Evolutionary conservation across 441 rosid species (phyloP).

Genomic region (Omphalea diandra): DNA sequence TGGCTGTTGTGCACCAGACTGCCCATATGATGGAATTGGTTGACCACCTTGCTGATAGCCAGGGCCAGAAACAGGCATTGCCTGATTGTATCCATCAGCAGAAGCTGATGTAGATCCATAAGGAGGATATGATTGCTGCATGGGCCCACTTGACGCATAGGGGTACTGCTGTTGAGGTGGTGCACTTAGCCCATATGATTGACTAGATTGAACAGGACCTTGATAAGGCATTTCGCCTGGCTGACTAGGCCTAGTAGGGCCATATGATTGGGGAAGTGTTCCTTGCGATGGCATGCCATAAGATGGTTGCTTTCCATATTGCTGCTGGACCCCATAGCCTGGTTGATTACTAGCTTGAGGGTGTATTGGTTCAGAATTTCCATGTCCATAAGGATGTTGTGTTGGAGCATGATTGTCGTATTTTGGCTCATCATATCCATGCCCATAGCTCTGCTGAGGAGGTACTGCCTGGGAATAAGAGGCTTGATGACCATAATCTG

Average conservation of each 20-base stretch:
- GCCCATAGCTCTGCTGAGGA: constrained; percentile 67
- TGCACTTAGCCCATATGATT: constrained; percentile 49
- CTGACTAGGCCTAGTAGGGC: constrained; percentile 61
- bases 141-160: constrained; percentile 54
- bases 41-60: constrained; percentile 61
- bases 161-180: constrained; percentile 69
- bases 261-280: constrained; percentile 58
- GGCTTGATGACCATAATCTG: constrained; percentile 56
- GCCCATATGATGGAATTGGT: constrained; percentile 48
- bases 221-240: constrained; percentile 67
- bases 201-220: constrained; percentile 48
- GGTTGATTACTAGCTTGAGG: constrained; percentile 57
- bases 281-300: constrained; percentile 68
- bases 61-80: constrained; percentile 36
- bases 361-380: constrained; percentile 59
- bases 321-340: constrained; percentile 65
- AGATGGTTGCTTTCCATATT: constrained; percentile 57
- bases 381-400: constrained; percentile 58
- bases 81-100: constrained; percentile 63
- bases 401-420: constrained; percentile 56
- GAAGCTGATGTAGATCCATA: constrained; percentile 56
- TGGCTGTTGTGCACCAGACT: constrained; percentile 51
- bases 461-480: constrained; percentile 49
- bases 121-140: constrained; percentile 58
- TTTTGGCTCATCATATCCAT: constrained; percentile 60